Evolutionary conservation across 768 basidiomycete genomes (phyloP).

Genomic region (Tulasnella sp.): DNA sequence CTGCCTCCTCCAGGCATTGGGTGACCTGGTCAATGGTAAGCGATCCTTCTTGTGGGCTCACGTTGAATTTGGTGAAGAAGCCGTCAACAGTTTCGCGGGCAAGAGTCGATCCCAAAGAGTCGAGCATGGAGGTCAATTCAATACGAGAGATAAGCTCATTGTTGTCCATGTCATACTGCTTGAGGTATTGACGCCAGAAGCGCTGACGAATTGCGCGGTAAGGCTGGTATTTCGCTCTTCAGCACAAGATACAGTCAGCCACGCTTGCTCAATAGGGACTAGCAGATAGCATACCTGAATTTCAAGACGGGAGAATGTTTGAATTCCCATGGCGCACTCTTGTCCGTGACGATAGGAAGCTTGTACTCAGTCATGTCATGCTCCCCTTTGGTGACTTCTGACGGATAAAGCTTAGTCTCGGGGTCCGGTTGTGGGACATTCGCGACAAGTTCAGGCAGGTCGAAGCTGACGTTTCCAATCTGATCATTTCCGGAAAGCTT

Average conservation of each 20-base stretch:
- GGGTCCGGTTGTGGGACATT: conserved; percentile 50
- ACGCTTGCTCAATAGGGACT: not conserved
- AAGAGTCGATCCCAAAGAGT: conserved; percentile 90
- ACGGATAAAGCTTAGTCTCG: conserved; percentile 41
- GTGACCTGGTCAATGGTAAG: conserved; percentile 69
- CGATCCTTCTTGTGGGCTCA: conserved; percentile 52
- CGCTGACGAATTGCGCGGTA: conserved; percentile 82
- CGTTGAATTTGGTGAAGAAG: conserved; percentile 66
- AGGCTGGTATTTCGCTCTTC: conserved; percentile 92
- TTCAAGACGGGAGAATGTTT: conserved; percentile 57
- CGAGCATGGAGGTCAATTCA: conserved; percentile 89
- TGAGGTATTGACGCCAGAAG: conserved; percentile 82
- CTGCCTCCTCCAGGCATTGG: conserved; percentile 73
- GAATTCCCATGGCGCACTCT: conserved; percentile 57
- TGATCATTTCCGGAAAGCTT: conserved; percentile 82
- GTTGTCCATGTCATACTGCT: conserved; percentile 84
- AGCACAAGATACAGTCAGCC: conserved; percentile 2
- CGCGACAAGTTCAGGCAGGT: conserved; percentile 56
- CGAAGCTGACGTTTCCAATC: conserved; percentile 66
- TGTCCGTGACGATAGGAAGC: conserved; percentile 47
- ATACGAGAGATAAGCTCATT: conserved; percentile 59
- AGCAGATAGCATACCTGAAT: conserved; percentile 38
- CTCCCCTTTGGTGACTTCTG: conserved; percentile 38
- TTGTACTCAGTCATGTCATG: conserved; percentile 61
- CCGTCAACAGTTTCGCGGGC: conserved; percentile 61